phyloP scores from a whole-genome alignment of 352 stramenopile genomes.

The Globisporangium radiosum region DNA sequence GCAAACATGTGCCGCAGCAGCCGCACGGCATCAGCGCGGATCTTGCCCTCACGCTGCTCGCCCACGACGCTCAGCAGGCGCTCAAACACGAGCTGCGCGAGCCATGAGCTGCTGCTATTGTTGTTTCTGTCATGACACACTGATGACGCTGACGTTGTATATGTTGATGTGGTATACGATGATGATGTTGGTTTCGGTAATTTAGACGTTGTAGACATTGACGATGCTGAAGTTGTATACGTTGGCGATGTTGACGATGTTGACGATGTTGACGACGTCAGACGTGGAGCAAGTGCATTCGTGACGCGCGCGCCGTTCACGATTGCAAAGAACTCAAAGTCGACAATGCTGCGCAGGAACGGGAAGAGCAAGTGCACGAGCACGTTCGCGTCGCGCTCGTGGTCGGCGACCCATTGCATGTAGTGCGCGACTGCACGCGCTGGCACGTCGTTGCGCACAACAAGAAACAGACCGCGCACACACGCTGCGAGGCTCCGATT shows the following conservation, averaged over 20 bases:
- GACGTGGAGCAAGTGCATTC: neutral
- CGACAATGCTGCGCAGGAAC: slow-evolving; percentile 55
- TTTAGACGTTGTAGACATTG: neutral
- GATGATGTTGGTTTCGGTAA: too few species aligned
- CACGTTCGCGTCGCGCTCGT: slow-evolving; percentile 37
- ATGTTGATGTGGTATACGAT: too few species aligned
- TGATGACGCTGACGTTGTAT: too few species aligned
- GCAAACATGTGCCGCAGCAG: slow-evolving; percentile 63
- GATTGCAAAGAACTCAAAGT: slow-evolving; percentile 65
- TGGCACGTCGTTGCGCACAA: slow-evolving; percentile 37
- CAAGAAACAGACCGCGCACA: slow-evolving; percentile 47
- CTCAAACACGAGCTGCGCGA: slow-evolving; percentile 47
- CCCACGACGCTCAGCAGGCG: slow-evolving; percentile 43
- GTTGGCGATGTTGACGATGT: neutral
- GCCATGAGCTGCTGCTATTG: slow-evolving; percentile 21
- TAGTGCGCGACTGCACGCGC: slow-evolving; percentile 36
- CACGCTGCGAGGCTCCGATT: slow-evolving; percentile 58
- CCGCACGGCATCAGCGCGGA: slow-evolving; percentile 37
- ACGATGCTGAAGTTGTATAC: neutral
- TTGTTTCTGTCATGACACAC: too few species aligned
- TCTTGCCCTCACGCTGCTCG: slow-evolving; percentile 58
- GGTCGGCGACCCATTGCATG: slow-evolving; percentile 30
- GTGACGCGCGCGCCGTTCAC: slow-evolving; percentile 33
- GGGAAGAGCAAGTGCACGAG: slow-evolving; percentile 62
- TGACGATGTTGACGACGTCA: neutral